These are phyloP conservation scores for Chytriomyces hyalinus DNA, from an alignment of 192 early-diverging fungal species.

Conservation along the genomic window DNA sequence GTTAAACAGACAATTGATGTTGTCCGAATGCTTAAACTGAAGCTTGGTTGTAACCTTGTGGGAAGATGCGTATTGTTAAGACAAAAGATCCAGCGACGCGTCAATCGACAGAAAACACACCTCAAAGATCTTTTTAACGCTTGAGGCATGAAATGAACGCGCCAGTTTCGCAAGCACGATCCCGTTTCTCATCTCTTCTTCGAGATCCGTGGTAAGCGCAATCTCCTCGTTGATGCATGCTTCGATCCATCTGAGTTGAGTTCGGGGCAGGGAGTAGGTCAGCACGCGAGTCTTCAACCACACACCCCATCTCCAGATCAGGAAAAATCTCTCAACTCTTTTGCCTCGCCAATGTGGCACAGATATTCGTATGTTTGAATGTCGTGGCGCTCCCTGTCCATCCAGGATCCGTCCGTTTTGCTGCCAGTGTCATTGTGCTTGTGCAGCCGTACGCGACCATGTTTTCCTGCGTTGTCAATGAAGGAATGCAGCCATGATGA, in stretches of 20 bases:
- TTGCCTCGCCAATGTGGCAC: slow-evolving; percentile 98
- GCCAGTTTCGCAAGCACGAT: slow-evolving; percentile 91
- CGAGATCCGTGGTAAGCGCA: slow-evolving; percentile 75
- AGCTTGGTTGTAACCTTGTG: slow-evolving; percentile 71
- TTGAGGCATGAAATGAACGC: slow-evolving; percentile 77
- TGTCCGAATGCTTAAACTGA: slow-evolving; percentile 95
- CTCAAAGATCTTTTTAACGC: slow-evolving; percentile 85
- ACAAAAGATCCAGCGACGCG: background rate
- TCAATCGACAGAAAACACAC: slow-evolving; percentile 33
- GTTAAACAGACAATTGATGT: slow-evolving; percentile 92
- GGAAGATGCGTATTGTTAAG: background rate
- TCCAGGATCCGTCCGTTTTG: slow-evolving; percentile 67
- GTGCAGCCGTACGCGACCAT: slow-evolving; percentile 32
- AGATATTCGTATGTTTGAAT: slow-evolving; percentile 98
- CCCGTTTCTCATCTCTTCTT: slow-evolving; percentile 92
- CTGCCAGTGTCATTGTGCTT: slow-evolving; percentile 21
- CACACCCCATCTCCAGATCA: background rate
- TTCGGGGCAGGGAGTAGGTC: slow-evolving; percentile 12
- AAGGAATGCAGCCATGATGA: too few relatives aligned
- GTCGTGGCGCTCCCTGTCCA: slow-evolving; percentile 86
- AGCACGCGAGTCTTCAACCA: slow-evolving; percentile 17
- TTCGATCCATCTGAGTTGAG: slow-evolving; percentile 86
- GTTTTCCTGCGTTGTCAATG: background rate
- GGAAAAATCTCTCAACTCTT: slow-evolving; percentile 70
- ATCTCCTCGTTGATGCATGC: slow-evolving; percentile 85